Percentiles rank a stretch among this genome's conserved stretches.
phyloP scores from a whole-genome alignment of 495 filamentous ascomycete genomes.

The Aspergillus egyptiacus region DNA sequence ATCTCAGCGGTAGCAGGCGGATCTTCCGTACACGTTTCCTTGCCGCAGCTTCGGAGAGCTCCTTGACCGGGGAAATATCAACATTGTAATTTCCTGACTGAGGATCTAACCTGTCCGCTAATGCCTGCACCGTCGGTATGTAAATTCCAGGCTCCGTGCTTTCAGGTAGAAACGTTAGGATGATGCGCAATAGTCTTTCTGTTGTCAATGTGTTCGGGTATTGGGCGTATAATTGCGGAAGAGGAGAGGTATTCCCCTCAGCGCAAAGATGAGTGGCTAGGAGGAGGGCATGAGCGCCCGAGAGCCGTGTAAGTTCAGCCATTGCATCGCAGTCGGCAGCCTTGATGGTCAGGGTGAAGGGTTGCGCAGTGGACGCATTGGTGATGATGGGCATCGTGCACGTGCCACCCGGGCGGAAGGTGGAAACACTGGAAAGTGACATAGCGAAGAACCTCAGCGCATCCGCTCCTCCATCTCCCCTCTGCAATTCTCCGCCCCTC shows the following conservation, averaged over 20 bases:
- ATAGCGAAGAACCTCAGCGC: slow-evolving; percentile 32
- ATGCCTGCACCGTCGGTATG: slow-evolving; percentile 49
- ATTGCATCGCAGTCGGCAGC: slow-evolving; percentile 21
- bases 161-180: slow-evolving; percentile 82
- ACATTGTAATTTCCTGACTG: slow-evolving; percentile 29
- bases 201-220: slow-evolving; percentile 54
- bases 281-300: slow-evolving; percentile 44
- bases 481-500: slow-evolving; percentile 20
- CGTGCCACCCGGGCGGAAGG: slow-evolving; percentile 37
- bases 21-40: slow-evolving; percentile 65
- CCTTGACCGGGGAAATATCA: slow-evolving; percentile 55
- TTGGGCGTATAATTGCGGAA: slow-evolving; percentile 56
- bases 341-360: background rate
- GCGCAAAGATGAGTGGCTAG: slow-evolving; percentile 43
- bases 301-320: slow-evolving; percentile 38
- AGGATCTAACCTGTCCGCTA: slow-evolving; percentile 41
- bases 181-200: slow-evolving; percentile 68
- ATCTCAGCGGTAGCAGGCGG: slow-evolving; percentile 55
- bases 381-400: slow-evolving; percentile 26
- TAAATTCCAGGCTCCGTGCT: slow-evolving; percentile 61
- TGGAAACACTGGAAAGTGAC: too few relatives aligned
- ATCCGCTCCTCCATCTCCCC: slow-evolving; percentile 26
- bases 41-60: slow-evolving; percentile 59
- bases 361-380: slow-evolving; percentile 6
- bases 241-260: slow-evolving; percentile 51